Base-by-base conservation (phyloP, 495 filamentous ascomycete species). In the Aspergillus bridgeri region DNA sequence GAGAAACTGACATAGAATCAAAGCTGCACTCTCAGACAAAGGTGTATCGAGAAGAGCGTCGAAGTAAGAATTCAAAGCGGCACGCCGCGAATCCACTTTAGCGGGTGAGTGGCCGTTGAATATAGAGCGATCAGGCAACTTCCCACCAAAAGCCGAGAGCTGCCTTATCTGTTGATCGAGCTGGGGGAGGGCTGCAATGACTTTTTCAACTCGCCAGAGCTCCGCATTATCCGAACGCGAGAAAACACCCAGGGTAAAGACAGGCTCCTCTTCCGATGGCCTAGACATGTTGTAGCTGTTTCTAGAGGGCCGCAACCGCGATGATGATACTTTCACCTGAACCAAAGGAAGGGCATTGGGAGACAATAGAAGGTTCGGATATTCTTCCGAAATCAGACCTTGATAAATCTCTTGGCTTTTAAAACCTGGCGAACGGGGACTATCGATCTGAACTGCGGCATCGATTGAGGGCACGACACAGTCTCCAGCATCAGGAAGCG, bases 91-190 rank as follows among this genome's bases (percentile, higher is more conserved):
- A 75, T 98, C 94, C 43, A 98, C 83, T 65, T 92, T 96, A 13
- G 92, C 92, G 9, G 94, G 94, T 6, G 94, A 91, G 69, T 98
- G 93, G 0, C 94, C 94, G 59, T 80, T 90, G 68, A 98, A 98
- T 5, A 98, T 81, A 19, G 81, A 83, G 42, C 89, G 81, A 60
- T 98, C 94, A 0, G 95, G 95, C 11, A 93, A 82, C 72, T 79
- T 92, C 17, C 74, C 81, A 15, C 80, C 79, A 64, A 95, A 91
- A 4, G 79, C 64, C 42, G 81, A 78, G 33, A 83, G 82, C 60
- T 88, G 83, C 65, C 88, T 89, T 48, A 98, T 75, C 62, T 88
- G 82, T 46, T 87, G 79, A 70, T 98, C 92, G 23, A 98, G 79
- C 59, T 88, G 82, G 11, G 86, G 82, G n/a, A 98, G 74, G 53